Percentiles rank a stretch among this genome's conserved stretches.
Conservation (phyloP, 345 rosid species). For the Salix caprea region DNA sequence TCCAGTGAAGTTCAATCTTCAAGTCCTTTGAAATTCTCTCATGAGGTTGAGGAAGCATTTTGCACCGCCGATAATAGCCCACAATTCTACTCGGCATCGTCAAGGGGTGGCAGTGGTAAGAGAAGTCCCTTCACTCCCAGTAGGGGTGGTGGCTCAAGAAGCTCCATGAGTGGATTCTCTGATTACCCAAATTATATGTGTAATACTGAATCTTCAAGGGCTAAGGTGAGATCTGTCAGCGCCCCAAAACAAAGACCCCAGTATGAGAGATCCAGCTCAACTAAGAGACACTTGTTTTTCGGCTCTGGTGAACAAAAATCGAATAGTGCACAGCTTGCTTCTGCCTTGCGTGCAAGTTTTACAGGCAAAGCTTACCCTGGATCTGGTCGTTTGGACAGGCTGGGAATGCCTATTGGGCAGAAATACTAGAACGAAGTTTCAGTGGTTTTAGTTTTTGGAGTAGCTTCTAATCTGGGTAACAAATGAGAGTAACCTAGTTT, state of each 20-base stretch:
- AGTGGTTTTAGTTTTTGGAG: not conserved
- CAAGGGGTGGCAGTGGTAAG: constrained; percentile 56
- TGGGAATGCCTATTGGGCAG: constrained; percentile 68
- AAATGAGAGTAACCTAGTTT: not conserved
- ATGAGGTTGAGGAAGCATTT: constrained; percentile 40
- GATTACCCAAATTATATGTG: constrained; percentile 91
- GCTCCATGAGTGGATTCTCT: constrained; percentile 48
- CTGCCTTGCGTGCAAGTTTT: constrained; percentile 52
- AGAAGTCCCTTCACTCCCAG: constrained; percentile 64
- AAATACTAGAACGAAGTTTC: not conserved
- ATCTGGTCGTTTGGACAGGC: constrained; percentile 82
- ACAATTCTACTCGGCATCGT: constrained; percentile 61
- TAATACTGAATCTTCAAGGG: constrained; percentile 78
- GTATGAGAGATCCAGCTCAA: constrained; percentile 62
- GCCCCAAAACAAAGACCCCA: constrained; percentile 81
- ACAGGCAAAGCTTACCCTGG: constrained; percentile 84
- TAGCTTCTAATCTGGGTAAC: constrained; percentile 8
- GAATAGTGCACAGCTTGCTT: constrained; percentile 36
- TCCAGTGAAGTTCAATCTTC: constrained; percentile 55
- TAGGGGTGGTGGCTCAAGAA: constrained; percentile 71
- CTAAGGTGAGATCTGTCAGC: constrained; percentile 68
- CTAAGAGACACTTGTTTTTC: constrained; percentile 49
- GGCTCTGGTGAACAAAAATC: constrained; percentile 46
- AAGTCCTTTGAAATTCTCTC: constrained; percentile 39
- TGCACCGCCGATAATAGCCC: constrained; percentile 79